phyloP scores from a whole-genome alignment of 1,284 basidiomycete species.

The Cerrena zonata region DNA sequence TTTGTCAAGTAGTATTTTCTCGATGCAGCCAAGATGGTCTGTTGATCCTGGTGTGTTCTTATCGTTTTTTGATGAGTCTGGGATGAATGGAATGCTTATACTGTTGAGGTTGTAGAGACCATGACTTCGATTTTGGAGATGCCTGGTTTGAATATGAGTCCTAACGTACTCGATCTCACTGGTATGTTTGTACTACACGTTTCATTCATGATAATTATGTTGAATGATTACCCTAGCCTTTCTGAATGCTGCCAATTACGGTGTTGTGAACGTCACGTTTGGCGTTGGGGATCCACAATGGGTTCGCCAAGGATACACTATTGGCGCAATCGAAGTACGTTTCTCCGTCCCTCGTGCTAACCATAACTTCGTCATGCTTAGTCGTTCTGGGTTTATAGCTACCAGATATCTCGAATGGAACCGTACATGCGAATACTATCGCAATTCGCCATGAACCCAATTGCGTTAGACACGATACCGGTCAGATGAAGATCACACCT shows the following conservation, averaged over 20 bases:
- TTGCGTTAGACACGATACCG: constrained; percentile 34
- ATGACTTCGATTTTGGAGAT: constrained; percentile 31
- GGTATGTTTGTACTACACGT: constrained; percentile 30
- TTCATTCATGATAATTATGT: neutral
- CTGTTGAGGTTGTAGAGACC: too few species aligned
- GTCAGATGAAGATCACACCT: constrained; percentile 25
- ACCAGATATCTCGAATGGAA: constrained; percentile 27
- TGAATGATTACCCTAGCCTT: constrained; percentile 31
- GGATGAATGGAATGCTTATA: too few species aligned
- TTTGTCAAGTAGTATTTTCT: constrained; percentile 43
- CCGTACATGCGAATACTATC: constrained; percentile 40
- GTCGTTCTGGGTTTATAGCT: neutral
- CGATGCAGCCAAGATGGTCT: constrained; percentile 39
- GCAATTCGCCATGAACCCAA: constrained; percentile 40
- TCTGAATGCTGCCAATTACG: constrained; percentile 48
- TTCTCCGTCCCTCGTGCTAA: neutral
- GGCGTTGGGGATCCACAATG: constrained; percentile 40
- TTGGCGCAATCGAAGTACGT: constrained; percentile 39
- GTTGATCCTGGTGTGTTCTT: constrained; percentile 30
- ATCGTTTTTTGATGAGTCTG: too few species aligned
- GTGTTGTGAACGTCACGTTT: constrained; percentile 43
- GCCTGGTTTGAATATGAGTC: constrained; percentile 40
- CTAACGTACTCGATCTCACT: constrained; percentile 41
- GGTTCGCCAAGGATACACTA: constrained; percentile 37
- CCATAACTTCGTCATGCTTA: constrained; percentile 16